Base-by-base conservation (phyloP, 2,329 filamentous ascomycete genomes). In the Alternaria conjuncta region DNA sequence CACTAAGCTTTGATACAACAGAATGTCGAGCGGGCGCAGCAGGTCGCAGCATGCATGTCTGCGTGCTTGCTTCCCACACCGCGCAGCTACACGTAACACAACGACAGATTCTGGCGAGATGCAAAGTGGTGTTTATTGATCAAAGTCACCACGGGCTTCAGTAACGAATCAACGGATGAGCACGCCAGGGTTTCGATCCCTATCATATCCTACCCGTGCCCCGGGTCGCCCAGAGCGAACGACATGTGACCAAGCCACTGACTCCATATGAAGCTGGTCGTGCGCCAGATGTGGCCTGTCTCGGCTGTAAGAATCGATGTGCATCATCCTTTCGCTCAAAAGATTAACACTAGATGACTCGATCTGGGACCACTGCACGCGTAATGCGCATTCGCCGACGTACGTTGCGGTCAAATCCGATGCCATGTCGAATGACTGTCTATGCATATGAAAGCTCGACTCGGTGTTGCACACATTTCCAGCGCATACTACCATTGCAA, bases 21-120 rank as follows among this genome's bases (percentile, higher is more conserved):
- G 45, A 36, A 30, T 20, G n/a, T 23, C 18, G 21, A 51, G 36
- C 26, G 32, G 49, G 47, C 23, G 25, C 62, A 60, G 49, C 36
- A 54, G 36, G 32, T 49, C 67, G 68, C 47, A 67, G 65, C 66
- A 62, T 60, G 67, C 64, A 62, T 60, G 21, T 65, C 62, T 45
- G 47, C 57, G 55, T 63, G 65, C 46, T 56, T 56, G 55, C 67
- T 56, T 28, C 60, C 61, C 23, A 46, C 45, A 6, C 47, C 53
- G 21, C 45, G 20, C 47, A 57, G 41, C 20, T 61, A 55, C 53
- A 26, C 57, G 21, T 47, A 43, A 43, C 64, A 61, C 36, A 25
- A 62, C 25, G 50, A 68, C 23, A 12, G 60, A 26, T 13, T 23
- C 46, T 41, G 60, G 64, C 50, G 49, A 26, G 49, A 44, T 26